A percentile compares a stretch with the other conserved stretches of the same genome.
phyloP scores from a whole-genome alignment of 371 early-diverging fungal genomes.

The Sporodiniella umbellata region DNA sequence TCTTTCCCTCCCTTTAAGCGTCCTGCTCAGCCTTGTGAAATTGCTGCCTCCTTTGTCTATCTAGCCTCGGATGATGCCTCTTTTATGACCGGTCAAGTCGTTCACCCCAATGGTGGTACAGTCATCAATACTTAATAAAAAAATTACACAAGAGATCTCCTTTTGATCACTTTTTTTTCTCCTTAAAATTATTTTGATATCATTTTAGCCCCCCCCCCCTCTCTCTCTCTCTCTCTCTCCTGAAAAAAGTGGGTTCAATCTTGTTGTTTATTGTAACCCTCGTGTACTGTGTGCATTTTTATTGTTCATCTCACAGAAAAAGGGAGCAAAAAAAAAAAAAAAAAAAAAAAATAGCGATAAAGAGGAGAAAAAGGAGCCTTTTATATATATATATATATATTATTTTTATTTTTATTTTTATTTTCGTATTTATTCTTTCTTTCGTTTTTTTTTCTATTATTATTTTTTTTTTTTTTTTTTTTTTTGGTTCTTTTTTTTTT shows the following conservation, averaged over 20 bases:
- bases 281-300: slow-evolving; percentile 1
- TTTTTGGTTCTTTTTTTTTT: slow-evolving; percentile 12
- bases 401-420: no score
- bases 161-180: no score
- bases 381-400: no score
- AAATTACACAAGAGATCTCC: neutral
- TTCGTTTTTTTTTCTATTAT: slow-evolving; percentile 13
- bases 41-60: slow-evolving; percentile 62
- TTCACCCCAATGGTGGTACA: slow-evolving; percentile 51
- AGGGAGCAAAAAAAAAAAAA: neutral
- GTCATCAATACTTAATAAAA: slow-evolving; percentile 36
- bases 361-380: neutral
- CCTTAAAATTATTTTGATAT: neutral
- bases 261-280: slow-evolving; percentile 1
- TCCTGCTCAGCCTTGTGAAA: slow-evolving; percentile 64
- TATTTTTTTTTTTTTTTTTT: slow-evolving; percentile 16
- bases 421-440: no score
- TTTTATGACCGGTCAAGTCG: slow-evolving; percentile 64
- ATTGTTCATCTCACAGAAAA: no score
- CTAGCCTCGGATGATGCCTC: slow-evolving; percentile 59
- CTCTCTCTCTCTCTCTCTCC: slow-evolving; percentile 5
- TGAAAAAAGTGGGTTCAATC: neutral
- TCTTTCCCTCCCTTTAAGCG: slow-evolving; percentile 67
- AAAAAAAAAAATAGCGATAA: neutral
- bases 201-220: neutral